Base-by-base conservation (phyloP, 306 rosid genomes). In the Acacia confusa region DNA sequence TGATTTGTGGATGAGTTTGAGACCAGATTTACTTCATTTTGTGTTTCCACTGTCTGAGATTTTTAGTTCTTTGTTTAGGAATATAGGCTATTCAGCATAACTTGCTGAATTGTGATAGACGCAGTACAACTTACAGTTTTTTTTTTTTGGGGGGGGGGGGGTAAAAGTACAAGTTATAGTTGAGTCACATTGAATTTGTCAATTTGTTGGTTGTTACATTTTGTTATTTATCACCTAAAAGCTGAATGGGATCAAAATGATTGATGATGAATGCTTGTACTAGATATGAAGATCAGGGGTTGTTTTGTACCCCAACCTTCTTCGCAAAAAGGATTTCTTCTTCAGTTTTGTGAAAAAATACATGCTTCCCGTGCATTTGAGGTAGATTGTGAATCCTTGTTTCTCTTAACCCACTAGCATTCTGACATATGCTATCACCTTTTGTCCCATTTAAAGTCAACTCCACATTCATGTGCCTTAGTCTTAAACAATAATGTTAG, bases 291-390 rank as follows among this genome's bases (percentile, higher is more conserved):
- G 34, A 60, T 25, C 17, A 47, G 52, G 17, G 52, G 52, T 47
- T 14, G 1, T 16, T 3, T 60, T 60, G 12, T 60, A 2, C 16
- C 32, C 17, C 66, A 22, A 57, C 16, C 17, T 25, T 25, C 8
- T 11, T 25, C 9, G 28, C 9, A 1, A 28, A 27, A 61, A 13
- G 68, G 7, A 25, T 53, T 7, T 61, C 67, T 11, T 61, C 19
- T 22, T 34, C 67, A 3, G 25, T 2, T 52, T 1, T 25, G 36
- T 25, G 67, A 61, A 61, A 22, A 61, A 25, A 25, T 61, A 61
- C 72, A 36, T 38, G 40, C 11, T 67, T 67, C 25, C 12, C 70
- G 7, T 28, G 77, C 64, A 41, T 78, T 73, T 64, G 76, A 65
- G 74, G 57, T 3, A 63, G 34, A 13, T 67, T 66, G 60, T 55